phyloP scores from a whole-genome alignment of 2,329 filamentous ascomycete genomes.

The Cladobotryum protrusum region DNA sequence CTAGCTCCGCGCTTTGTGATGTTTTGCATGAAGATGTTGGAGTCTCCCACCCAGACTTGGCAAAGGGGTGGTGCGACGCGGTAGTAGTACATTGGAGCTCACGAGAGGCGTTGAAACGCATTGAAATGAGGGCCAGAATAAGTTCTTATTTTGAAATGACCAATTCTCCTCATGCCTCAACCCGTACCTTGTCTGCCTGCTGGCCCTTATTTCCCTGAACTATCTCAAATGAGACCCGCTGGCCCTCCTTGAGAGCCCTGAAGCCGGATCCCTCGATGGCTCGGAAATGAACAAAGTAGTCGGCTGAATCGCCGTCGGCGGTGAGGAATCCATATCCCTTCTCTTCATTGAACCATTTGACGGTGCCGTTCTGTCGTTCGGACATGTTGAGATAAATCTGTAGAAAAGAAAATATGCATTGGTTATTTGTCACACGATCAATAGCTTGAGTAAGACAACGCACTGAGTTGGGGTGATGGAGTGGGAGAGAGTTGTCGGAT shows the following conservation, averaged over 20 bases:
- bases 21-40: no score
- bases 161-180: background rate
- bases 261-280: slow-evolving; percentile 14
- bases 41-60: no score
- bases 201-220: slow-evolving; percentile 14
- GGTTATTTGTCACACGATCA: no score
- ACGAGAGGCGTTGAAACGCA: no score
- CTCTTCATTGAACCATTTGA: slow-evolving; percentile 18
- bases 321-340: slow-evolving; percentile 18
- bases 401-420: background rate
- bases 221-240: slow-evolving; percentile 11
- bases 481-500: no score
- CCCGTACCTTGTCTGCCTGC: slow-evolving; percentile 21
- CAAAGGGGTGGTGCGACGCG: no score
- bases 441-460: no score
- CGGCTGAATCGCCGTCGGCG: slow-evolving; percentile 5
- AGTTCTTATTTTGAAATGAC: no score
- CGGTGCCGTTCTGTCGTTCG: slow-evolving; percentile 11
- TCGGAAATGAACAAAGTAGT: slow-evolving; percentile 16
- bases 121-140: no score
- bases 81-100: no score
- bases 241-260: slow-evolving; percentile 16
- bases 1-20: no score
- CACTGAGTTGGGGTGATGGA: no score
- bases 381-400: slow-evolving; percentile 6